Evolutionary conservation across 2,329 filamentous ascomycete genomes (phyloP).

Genomic region (Aspergillus brasiliensis): DNA sequence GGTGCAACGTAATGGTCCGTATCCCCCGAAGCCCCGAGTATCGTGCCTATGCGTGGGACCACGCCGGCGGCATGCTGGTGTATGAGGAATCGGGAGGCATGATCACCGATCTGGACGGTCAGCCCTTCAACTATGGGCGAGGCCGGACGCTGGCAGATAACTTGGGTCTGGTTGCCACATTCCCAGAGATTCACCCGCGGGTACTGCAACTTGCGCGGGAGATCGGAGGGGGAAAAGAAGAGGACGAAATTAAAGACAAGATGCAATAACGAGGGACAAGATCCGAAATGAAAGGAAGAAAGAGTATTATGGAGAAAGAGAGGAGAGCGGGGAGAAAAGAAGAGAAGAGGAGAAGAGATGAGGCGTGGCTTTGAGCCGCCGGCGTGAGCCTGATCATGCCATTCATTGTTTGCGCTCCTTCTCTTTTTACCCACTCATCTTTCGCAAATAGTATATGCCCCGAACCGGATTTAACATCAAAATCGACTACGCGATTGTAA

Average conservation of each 20-base stretch:
- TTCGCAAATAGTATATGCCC: too few relatives aligned
- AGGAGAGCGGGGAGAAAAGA: neutral
- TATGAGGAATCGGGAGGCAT: slow-evolving; percentile 14
- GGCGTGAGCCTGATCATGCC: too few relatives aligned
- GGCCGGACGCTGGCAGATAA: slow-evolving; percentile 7
- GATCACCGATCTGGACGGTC: slow-evolving; percentile 14
- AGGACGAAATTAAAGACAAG: neutral
- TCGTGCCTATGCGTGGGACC: slow-evolving; percentile 11
- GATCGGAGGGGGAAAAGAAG: neutral
- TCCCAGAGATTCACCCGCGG: slow-evolving; percentile 5
- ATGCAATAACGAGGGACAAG: neutral
- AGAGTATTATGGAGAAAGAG: neutral
- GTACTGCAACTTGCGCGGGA: slow-evolving; percentile 4
- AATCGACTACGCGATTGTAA: too few relatives aligned
- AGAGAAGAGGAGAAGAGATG: neutral
- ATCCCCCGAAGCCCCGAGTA: slow-evolving; percentile 6
- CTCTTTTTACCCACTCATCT: too few relatives aligned
- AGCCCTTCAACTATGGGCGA: slow-evolving; percentile 8
- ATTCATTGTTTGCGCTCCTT: too few relatives aligned
- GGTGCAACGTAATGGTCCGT: slow-evolving; percentile 15
- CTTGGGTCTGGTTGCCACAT: slow-evolving; percentile 12
- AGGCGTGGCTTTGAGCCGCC: neutral
- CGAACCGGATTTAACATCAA: too few relatives aligned
- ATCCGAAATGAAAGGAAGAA: neutral
- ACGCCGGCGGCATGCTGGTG: slow-evolving; percentile 13